phyloP scores from a whole-genome alignment of 192 early-diverging fungal genomes.

The Pecoramyces ruminantium region DNA sequence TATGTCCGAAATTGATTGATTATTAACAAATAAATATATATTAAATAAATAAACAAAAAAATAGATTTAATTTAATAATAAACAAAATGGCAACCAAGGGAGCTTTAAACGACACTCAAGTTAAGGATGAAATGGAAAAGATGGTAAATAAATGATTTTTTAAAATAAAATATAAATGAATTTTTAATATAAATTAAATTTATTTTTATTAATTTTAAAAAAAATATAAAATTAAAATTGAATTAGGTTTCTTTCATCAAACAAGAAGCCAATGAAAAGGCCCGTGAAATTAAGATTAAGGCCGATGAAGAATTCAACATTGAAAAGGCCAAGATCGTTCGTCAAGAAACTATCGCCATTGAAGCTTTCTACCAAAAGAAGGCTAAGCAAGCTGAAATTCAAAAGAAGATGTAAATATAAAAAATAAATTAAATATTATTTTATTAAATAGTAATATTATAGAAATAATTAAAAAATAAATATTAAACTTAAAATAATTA shows the following conservation, averaged over 20 bases:
- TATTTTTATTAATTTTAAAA: too few relatives aligned
- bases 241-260: slow-evolving; percentile 87
- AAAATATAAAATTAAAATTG: too few relatives aligned
- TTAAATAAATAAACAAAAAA: neutral
- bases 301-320: slow-evolving; percentile 99
- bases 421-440: too few relatives aligned
- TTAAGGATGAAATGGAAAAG: neutral
- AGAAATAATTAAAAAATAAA: too few relatives aligned
- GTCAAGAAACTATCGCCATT: slow-evolving; percentile 90
- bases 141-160: neutral
- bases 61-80: neutral
- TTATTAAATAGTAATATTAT: too few relatives aligned
- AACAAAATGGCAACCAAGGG: neutral
- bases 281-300: slow-evolving; percentile 95
- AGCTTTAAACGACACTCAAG: neutral
- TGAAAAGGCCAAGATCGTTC: slow-evolving; percentile 97
- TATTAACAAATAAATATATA: too few relatives aligned
- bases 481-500: too few relatives aligned
- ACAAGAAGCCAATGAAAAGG: slow-evolving; percentile 97
- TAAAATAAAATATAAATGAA: too few relatives aligned
- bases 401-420: slow-evolving; percentile 74
- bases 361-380: slow-evolving; percentile 92
- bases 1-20: too few relatives aligned
- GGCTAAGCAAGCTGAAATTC: slow-evolving; percentile 90
- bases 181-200: too few relatives aligned